A percentile compares a stretch with the other conserved stretches of the same genome.
These are phyloP conservation scores for Apiotrichum siamense DNA, from an alignment of 1,284 basidiomycete genomes.

Conservation along the genomic window DNA sequence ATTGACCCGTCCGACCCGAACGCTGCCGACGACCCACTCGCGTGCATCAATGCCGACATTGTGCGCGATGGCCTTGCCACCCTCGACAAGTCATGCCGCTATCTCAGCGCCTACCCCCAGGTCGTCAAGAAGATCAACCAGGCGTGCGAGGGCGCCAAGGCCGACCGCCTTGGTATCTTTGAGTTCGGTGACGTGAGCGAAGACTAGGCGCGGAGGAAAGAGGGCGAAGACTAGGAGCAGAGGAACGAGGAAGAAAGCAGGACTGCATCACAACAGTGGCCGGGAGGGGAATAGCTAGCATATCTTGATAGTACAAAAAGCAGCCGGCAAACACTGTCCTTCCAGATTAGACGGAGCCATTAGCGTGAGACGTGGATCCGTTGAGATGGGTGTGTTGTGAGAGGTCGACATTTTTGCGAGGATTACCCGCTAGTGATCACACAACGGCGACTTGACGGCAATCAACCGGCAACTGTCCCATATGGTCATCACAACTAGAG, in stretches of 20 bases:
- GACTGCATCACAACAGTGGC: too few species aligned
- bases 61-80: conserved; percentile 60
- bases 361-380: too few species aligned
- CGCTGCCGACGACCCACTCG: conserved; percentile 60
- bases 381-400: too few species aligned
- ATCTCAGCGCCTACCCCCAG: conserved; percentile 64
- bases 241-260: not conserved
- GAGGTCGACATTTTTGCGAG: too few species aligned
- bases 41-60: conserved; percentile 76
- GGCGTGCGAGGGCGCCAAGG: conserved; percentile 62
- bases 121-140: conserved; percentile 60
- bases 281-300: too few species aligned
- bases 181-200: conserved; percentile 52
- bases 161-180: conserved; percentile 73
- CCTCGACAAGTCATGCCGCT: conserved; percentile 72
- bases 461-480: too few species aligned
- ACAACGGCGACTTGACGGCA: too few species aligned
- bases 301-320: too few species aligned
- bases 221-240: not conserved
- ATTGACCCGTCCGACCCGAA: conserved; percentile 74
- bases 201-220: conserved; percentile 6
- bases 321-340: too few species aligned
- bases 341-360: too few species aligned
- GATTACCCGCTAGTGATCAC: too few species aligned
- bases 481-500: too few species aligned